phyloP scores from a whole-genome alignment of 177 flowering plant genomes.

The Vitis hybrid region DNA sequence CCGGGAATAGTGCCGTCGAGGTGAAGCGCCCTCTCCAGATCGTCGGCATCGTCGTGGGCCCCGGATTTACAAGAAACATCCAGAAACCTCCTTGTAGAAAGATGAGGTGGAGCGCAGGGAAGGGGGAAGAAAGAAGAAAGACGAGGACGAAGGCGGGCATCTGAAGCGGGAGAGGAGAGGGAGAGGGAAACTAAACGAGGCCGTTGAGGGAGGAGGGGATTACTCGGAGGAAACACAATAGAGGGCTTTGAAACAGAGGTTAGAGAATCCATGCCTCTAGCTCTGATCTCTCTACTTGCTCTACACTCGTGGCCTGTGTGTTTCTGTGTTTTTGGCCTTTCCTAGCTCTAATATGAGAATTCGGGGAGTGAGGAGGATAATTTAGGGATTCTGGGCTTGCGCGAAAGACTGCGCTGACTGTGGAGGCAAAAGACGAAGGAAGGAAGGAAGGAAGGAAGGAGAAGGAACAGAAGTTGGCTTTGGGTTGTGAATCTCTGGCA shows the following conservation, averaged over 20 bases:
- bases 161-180: slow-evolving; percentile 3
- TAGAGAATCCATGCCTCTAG: slow-evolving; percentile 42
- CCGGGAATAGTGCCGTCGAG: slow-evolving; percentile 87
- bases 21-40: slow-evolving; percentile 75
- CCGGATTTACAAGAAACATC: slow-evolving; percentile 19
- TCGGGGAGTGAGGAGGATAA: not conserved
- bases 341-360: not conserved
- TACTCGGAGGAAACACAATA: slow-evolving; percentile 35
- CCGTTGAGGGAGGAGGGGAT: slow-evolving; percentile 21
- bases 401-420: slow-evolving; percentile 11
- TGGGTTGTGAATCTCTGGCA: slow-evolving; percentile 6
- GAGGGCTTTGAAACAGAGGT: slow-evolving; percentile 43
- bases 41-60: slow-evolving; percentile 32
- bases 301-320: not conserved
- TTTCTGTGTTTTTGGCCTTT: not conserved
- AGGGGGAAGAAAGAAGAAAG: slow-evolving; percentile 8
- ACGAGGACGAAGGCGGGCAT: slow-evolving; percentile 2
- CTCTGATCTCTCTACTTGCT: not conserved
- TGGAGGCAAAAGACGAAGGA: not conserved
- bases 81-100: slow-evolving; percentile 12
- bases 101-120: slow-evolving; percentile 13
- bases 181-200: slow-evolving; percentile 1
- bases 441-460: slow-evolving; percentile 11
- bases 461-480: slow-evolving; percentile 6
- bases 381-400: slow-evolving; percentile 4